These are phyloP conservation scores for Termitomyces sp. DNA, from an alignment of 768 basidiomycete genomes.

Conservation along the genomic window DNA sequence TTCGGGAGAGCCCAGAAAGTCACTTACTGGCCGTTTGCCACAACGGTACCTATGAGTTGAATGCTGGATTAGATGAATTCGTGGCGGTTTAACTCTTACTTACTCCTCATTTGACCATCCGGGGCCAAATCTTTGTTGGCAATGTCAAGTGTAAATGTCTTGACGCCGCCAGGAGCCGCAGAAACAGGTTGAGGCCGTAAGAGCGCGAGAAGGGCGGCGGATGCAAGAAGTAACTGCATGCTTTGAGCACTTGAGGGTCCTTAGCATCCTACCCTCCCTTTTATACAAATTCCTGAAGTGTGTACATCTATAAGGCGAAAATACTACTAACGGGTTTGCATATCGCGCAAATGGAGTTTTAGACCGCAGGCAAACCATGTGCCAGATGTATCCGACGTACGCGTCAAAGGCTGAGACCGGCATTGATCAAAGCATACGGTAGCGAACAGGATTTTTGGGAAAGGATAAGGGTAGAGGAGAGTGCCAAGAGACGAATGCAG, in stretches of 20 bases:
- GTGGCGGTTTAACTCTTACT: background rate
- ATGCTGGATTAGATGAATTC: background rate
- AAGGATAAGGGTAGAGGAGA: background rate
- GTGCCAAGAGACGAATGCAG: conserved; percentile 5
- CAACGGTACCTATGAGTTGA: conserved; percentile 13
- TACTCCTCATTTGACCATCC: conserved; percentile 32
- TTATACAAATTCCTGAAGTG: conserved; percentile 4
- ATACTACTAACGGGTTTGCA: background rate
- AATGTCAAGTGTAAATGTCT: conserved; percentile 28
- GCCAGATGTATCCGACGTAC: background rate
- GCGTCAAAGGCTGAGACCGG: background rate
- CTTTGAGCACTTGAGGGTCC: conserved; percentile 7
- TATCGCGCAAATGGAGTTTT: background rate
- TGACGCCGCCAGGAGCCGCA: conserved; percentile 8
- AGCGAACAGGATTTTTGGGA: background rate
- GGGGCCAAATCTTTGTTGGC: conserved; percentile 35
- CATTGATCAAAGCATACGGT: background rate
- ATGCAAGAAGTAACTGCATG: conserved; percentile 18
- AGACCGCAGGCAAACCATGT: background rate
- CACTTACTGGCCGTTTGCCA: conserved; percentile 19
- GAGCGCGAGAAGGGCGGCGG: conserved; percentile 14
- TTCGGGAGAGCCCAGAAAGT: background rate
- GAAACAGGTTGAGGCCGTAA: conserved; percentile 8
- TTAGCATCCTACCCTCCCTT: background rate
- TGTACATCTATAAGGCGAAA: background rate